Evolutionary conservation across 2,329 filamentous ascomycete species (phyloP).

Genomic region (Lachnellula occidentalis): DNA sequence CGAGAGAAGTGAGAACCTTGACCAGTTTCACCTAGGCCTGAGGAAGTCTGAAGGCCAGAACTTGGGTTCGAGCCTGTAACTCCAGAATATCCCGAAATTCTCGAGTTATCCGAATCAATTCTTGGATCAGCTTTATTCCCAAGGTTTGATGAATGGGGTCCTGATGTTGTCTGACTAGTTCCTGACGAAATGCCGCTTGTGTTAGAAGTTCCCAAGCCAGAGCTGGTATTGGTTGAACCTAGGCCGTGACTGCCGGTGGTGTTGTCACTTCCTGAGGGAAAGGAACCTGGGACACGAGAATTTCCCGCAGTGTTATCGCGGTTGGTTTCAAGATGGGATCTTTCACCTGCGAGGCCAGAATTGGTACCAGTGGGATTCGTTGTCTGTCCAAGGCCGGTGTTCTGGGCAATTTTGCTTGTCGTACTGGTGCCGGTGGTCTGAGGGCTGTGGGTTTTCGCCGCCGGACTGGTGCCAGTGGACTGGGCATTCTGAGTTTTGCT

Average conservation of each 20-base stretch:
- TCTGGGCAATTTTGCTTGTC: neutral
- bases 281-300: neutral
- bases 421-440: neutral
- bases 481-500: too few relatives aligned
- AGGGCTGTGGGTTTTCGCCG: too few relatives aligned
- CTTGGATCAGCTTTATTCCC: constrained; percentile 45
- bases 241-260: neutral
- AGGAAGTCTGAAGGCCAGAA: neutral
- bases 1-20: neutral
- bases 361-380: neutral
- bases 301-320: constrained; percentile 1
- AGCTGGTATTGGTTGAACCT: neutral
- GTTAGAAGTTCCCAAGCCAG: neutral
- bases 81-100: constrained; percentile 34
- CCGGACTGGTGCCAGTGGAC: too few relatives aligned
- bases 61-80: neutral
- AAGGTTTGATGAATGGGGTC: constrained; percentile 26
- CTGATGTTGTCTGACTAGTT: constrained; percentile 20
- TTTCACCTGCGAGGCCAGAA: constrained; percentile 4
- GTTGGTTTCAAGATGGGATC: constrained; percentile 1
- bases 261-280: neutral
- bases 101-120: constrained; percentile 43
- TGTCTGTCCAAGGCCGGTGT: neutral
- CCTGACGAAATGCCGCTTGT: constrained; percentile 7
- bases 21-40: neutral